Conservation (phyloP, 352 stramenopile genomes). For the Phytophthora brassicae region DNA sequence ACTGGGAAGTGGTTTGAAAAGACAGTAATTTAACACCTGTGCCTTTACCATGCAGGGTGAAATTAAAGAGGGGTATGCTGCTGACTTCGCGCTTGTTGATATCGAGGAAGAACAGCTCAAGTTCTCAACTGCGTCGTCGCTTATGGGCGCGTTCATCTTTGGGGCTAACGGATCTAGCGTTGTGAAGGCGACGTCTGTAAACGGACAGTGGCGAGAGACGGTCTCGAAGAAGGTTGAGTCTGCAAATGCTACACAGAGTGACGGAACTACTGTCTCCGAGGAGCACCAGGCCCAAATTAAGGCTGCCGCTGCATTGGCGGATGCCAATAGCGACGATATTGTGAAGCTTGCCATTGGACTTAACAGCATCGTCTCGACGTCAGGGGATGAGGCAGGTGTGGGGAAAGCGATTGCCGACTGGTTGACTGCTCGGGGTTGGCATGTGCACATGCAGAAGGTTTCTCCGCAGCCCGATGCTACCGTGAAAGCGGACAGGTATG, state of each 20-base stretch:
- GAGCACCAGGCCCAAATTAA: slow-evolving; percentile 51
- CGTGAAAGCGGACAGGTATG: slow-evolving; percentile 57
- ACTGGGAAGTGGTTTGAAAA: neutral
- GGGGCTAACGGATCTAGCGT: slow-evolving; percentile 69
- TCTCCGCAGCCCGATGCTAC: slow-evolving; percentile 55
- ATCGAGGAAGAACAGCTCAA: slow-evolving; percentile 74
- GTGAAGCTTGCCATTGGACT: slow-evolving; percentile 63
- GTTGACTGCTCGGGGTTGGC: slow-evolving; percentile 65
- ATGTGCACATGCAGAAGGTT: slow-evolving; percentile 78
- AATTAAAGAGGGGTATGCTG: slow-evolving; percentile 62
- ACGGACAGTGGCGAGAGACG: slow-evolving; percentile 67
- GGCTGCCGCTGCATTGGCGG: slow-evolving; percentile 48
- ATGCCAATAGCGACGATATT: slow-evolving; percentile 64
- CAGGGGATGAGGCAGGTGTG: slow-evolving; percentile 72
- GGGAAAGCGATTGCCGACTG: slow-evolving; percentile 65
- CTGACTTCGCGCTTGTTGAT: slow-evolving; percentile 74
- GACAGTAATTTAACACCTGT: slow-evolving; percentile 1
- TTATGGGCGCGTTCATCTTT: slow-evolving; percentile 74
- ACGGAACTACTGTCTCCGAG: slow-evolving; percentile 29
- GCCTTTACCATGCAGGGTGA: slow-evolving; percentile 43
- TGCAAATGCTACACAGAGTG: neutral
- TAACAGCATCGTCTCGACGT: slow-evolving; percentile 75
- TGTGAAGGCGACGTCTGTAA: slow-evolving; percentile 72
- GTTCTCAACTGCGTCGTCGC: slow-evolving; percentile 52
- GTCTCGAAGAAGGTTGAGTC: slow-evolving; percentile 19